These are phyloP conservation scores for Arxiozyma heterogenica DNA, from an alignment of 1,139 yeast species.

Conservation along the genomic window DNA sequence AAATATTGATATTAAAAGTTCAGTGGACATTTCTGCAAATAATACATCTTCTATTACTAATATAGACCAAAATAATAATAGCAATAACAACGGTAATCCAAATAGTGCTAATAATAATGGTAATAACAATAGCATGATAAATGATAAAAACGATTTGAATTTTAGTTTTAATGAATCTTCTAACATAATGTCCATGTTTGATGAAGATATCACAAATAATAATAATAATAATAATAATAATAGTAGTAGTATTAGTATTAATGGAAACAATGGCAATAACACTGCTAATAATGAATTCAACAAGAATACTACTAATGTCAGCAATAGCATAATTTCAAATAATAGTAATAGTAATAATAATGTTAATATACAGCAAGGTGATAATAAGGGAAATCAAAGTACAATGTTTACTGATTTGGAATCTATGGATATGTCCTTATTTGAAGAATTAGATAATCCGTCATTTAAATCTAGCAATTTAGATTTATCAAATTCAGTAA, in stretches of 20 bases:
- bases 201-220: background rate
- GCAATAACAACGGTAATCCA: background rate
- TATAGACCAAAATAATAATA: background rate
- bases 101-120: background rate
- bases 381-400: constrained; percentile 3
- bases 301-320: background rate
- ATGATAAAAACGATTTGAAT: background rate
- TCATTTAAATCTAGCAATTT: constrained; percentile 20
- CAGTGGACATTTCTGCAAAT: background rate
- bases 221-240: background rate
- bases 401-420: constrained; percentile 22
- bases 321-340: background rate
- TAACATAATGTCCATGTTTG: background rate
- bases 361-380: constrained; percentile 1
- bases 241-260: background rate
- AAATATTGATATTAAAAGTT: background rate
- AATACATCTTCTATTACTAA: background rate
- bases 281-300: background rate
- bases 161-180: background rate
- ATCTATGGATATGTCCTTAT: constrained; percentile 28
- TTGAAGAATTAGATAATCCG: constrained; percentile 24
- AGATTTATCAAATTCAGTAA: constrained; percentile 4
- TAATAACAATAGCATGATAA: background rate
- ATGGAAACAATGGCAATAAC: too few species aligned
- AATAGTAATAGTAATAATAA: background rate